These are phyloP conservation scores for Termitomyces sp. DNA, from an alignment of 1,284 basidiomycete genomes.

Conservation along the genomic window DNA sequence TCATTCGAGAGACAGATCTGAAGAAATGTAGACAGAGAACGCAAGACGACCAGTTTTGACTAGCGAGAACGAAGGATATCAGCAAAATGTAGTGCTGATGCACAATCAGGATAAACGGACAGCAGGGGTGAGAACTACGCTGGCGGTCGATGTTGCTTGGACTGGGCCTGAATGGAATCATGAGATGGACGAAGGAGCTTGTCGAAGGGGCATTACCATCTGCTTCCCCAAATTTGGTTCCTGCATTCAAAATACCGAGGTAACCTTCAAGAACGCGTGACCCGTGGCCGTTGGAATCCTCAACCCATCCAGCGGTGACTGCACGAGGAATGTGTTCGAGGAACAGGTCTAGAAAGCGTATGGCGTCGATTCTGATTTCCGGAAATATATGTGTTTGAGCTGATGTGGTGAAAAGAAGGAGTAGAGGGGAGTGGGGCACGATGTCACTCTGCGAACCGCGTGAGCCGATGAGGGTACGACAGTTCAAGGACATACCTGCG, in stretches of 20 bases:
- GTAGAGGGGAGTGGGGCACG: slow-evolving; percentile 63
- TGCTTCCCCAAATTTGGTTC: slow-evolving; percentile 55
- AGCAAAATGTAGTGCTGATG: background rate
- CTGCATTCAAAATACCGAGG: slow-evolving; percentile 65
- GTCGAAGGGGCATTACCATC: slow-evolving; percentile 37
- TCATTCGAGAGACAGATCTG: slow-evolving; percentile 32
- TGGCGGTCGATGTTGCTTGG: slow-evolving; percentile 56
- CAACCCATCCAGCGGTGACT: slow-evolving; percentile 68
- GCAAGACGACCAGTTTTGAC: slow-evolving; percentile 61
- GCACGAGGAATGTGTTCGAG: slow-evolving; percentile 68
- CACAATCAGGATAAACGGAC: slow-evolving; percentile 37
- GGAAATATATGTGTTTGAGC: slow-evolving; percentile 95
- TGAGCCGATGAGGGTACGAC: slow-evolving; percentile 7
- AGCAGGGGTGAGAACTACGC: slow-evolving; percentile 57
- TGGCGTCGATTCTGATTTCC: slow-evolving; percentile 87
- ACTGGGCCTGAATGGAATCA: slow-evolving; percentile 34
- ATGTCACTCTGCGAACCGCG: slow-evolving; percentile 51
- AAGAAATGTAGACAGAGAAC: slow-evolving; percentile 60
- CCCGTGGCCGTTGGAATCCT: slow-evolving; percentile 46
- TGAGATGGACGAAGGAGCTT: slow-evolving; percentile 4
- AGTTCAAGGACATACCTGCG: slow-evolving; percentile 37
- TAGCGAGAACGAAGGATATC: slow-evolving; percentile 22
- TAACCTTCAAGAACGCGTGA: slow-evolving; percentile 70
- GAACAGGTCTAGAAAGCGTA: slow-evolving; percentile 77
- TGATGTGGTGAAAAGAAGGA: slow-evolving; percentile 85